Conservation (phyloP, 106 monocot species). For the Agapanthus africanus region DNA sequence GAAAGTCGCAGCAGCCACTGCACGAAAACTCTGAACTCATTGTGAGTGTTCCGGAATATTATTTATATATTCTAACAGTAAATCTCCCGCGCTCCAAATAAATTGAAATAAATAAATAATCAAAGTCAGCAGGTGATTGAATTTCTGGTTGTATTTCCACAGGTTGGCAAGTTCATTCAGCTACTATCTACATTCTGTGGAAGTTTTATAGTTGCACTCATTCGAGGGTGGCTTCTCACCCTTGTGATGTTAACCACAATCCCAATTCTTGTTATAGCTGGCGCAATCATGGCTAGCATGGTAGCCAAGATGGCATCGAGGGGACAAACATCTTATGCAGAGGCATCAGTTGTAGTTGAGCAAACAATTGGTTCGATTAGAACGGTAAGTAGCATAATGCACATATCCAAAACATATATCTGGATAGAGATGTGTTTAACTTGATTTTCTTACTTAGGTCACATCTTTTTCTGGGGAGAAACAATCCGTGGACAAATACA, state of each 20-base stretch:
- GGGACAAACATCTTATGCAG: slow-evolving; percentile 54
- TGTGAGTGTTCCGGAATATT: too few relatives aligned
- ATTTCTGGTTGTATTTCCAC: too few relatives aligned
- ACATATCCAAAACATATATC: not conserved
- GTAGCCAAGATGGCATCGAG: slow-evolving; percentile 45
- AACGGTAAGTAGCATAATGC: slow-evolving; percentile 38
- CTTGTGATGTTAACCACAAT: slow-evolving; percentile 68
- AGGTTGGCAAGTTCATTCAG: slow-evolving; percentile 72
- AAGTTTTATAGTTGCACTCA: slow-evolving; percentile 62
- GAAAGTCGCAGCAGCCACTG: too few relatives aligned
- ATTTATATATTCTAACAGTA: too few relatives aligned
- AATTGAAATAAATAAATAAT: too few relatives aligned
- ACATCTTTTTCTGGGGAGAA: slow-evolving; percentile 74
- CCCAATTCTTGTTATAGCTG: slow-evolving; percentile 46
- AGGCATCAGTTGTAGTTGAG: slow-evolving; percentile 56
- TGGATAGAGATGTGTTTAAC: not conserved
- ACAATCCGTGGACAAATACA: slow-evolving; percentile 42
- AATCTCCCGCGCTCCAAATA: too few relatives aligned
- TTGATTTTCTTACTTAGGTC: slow-evolving; percentile 23
- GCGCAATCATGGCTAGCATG: slow-evolving; percentile 40
- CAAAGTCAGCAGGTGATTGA: too few relatives aligned
- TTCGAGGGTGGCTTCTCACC: slow-evolving; percentile 76
- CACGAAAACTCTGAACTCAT: too few relatives aligned
- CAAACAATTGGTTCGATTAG: slow-evolving; percentile 72
- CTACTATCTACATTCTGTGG: slow-evolving; percentile 63